Percentiles rank a stretch among this genome's conserved stretches.
Evolutionary conservation across 2,329 filamentous ascomycete genomes (phyloP).

Genomic region (Chrysosporium queenslandicum): DNA sequence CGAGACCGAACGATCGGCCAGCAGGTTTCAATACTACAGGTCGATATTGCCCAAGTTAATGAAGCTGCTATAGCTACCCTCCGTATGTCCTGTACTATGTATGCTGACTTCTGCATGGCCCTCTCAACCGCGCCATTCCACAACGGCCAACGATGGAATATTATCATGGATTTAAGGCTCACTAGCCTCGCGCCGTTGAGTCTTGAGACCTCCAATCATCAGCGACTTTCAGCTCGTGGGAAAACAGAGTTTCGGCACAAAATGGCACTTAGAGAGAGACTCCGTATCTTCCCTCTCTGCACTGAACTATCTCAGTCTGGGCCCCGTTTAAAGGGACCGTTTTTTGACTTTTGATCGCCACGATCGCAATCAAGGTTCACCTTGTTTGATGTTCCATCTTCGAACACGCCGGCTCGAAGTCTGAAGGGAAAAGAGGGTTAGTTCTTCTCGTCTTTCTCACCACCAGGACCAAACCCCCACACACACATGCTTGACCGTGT

Average conservation of each 20-base stretch:
- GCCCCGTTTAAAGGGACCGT: neutral
- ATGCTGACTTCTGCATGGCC: neutral
- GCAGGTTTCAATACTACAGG: neutral
- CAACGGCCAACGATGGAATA: neutral
- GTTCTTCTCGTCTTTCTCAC: too few relatives aligned
- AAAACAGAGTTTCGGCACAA: neutral
- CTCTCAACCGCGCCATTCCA: neutral
- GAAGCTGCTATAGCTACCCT: neutral
- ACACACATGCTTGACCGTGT: too few relatives aligned
- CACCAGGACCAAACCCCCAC: too few relatives aligned
- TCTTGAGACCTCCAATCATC: neutral
- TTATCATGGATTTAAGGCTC: neutral
- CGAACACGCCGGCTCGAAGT: neutral
- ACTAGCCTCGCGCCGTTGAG: neutral
- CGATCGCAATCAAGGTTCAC: neutral
- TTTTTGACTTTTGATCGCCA: constrained; percentile 5
- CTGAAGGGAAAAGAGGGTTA: neutral
- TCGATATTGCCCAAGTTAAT: neutral
- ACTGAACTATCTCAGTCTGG: neutral
- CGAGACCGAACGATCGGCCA: neutral
- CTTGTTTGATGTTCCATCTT: constrained; percentile 8
- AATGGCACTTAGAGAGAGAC: too few relatives aligned
- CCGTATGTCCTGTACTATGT: too few relatives aligned
- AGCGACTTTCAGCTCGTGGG: neutral
- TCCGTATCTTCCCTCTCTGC: too few relatives aligned